phyloP scores from a whole-genome alignment of 23 red algal species.

The Agarophyton chilense region DNA sequence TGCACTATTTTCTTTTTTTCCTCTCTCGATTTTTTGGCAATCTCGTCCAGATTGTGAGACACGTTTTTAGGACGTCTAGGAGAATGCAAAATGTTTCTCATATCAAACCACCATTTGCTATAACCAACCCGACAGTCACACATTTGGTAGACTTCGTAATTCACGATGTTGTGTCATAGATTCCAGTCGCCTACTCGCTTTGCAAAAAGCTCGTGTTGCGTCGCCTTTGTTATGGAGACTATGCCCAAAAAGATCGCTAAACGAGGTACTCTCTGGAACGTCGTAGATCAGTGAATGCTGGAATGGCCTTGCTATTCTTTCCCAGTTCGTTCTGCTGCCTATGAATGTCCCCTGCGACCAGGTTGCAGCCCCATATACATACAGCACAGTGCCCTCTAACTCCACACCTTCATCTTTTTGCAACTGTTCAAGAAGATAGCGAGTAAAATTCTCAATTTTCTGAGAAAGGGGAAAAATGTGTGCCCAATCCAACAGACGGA shows the following conservation, averaged over 20 bases:
- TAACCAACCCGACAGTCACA: constrained; percentile 61
- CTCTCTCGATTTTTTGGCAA: constrained; percentile 2
- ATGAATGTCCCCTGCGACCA: constrained; percentile 56
- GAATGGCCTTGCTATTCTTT: constrained; percentile 50
- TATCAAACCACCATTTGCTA: constrained; percentile 59
- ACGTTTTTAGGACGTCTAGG: not conserved
- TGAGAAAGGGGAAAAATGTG: constrained; percentile 54
- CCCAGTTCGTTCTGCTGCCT: constrained; percentile 58
- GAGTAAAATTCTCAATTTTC: constrained; percentile 81
- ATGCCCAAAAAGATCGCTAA: constrained; percentile 44
- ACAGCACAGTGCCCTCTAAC: constrained; percentile 27
- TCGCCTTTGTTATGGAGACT: constrained; percentile 37
- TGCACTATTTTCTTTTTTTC: constrained; percentile 36
- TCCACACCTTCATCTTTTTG: constrained; percentile 58
- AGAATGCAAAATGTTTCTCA: not conserved
- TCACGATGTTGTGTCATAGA: constrained; percentile 69
- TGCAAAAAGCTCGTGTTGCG: constrained; percentile 72
- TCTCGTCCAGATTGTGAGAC: not conserved
- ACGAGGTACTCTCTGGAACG: not conserved
- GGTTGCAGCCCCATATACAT: constrained; percentile 68
- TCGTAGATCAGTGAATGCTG: constrained; percentile 63
- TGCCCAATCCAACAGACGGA: constrained; percentile 82
- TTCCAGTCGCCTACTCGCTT: constrained; percentile 57
- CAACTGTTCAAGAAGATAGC: constrained; percentile 93
- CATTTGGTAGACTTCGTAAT: constrained; percentile 67